Base-by-base conservation (phyloP, 805 yeast genomes). In the Candida sphagnicola region DNA sequence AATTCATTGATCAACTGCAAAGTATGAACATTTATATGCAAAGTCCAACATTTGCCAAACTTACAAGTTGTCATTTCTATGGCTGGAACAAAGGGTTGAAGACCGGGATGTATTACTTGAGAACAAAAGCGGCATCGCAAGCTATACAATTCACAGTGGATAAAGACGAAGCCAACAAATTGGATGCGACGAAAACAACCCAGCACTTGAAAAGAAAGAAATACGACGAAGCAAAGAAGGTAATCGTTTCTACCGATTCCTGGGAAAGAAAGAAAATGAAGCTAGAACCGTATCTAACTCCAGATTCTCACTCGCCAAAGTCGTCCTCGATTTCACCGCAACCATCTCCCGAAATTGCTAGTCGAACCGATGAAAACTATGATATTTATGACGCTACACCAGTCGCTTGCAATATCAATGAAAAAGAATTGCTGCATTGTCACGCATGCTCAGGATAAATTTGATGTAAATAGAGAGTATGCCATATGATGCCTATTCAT, bases 1-100 rank as follows among this genome's bases (percentile, higher is more conserved):
- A 85, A 6, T 84, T 77, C 56, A 72, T 84, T 45, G 85, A 78
- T 51, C 75, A 68, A 44, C 64, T 59, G 58, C 73, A 66, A 44
- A 74, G 78, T 38, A 66, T 64, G 66, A 67, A 67, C 41, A 65
- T 67, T 31, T 54, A 63, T 45, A 46, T 67, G 46, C 53, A 55
- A 37, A 53, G 57, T 34, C 71, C 71, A 4, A 58, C 70, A 1
- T 53, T 62, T 32, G 65, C 65, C 2, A 61, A 61, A 50, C 66
- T 57, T 41, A 70, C 66, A 39, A 70, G 60, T 51, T 74, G 51
- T 54, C 77, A 57, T 52, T 76, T 51, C 46, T 74, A 62, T 40
- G 62, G 65, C 1, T 65, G 70, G 67, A 62, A 51, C 43, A 59
- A 48, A 42, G 70, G 61, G 10, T 57, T 53, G 58, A 70, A 51